A percentile compares a stretch with the other conserved stretches of the same genome.
These are phyloP conservation scores for Xylaria digitata DNA, from an alignment of 2,329 filamentous ascomycete genomes.

Conservation along the genomic window DNA sequence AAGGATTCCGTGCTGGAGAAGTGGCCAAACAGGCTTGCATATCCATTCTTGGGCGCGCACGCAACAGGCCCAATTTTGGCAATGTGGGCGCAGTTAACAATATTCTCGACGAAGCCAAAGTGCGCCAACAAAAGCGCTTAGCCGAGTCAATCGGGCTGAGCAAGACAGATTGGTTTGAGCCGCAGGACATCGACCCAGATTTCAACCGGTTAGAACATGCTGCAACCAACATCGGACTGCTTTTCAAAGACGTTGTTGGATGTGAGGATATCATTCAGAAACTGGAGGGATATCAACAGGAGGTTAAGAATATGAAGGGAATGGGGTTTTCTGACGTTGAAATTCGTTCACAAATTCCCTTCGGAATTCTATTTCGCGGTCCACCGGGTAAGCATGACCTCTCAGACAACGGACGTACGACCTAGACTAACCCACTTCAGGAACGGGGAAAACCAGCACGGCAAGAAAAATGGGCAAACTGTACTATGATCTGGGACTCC, in stretches of 20 bases:
- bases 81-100: conserved; percentile 81
- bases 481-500: conserved; percentile 79
- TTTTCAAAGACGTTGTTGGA: conserved; percentile 40
- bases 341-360: conserved; percentile 59
- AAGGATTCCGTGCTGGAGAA: conserved; percentile 64
- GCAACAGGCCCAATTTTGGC: conserved; percentile 74
- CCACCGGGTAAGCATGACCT: conserved; percentile 60
- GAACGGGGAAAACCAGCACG: conserved; percentile 72
- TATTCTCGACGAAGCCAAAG: conserved; percentile 69
- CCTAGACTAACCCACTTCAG: conserved; percentile 28
- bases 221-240: conserved; percentile 53
- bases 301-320: conserved; percentile 57
- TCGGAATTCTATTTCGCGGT: conserved; percentile 69
- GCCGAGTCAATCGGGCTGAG: conserved; percentile 30
- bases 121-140: conserved; percentile 58
- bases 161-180: conserved; percentile 43
- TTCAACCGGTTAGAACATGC: conserved; percentile 59
- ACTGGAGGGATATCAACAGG: conserved; percentile 56
- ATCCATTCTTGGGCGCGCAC: conserved; percentile 69
- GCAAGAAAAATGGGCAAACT: conserved; percentile 80
- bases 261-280: conserved; percentile 57
- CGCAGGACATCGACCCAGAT: conserved; percentile 64
- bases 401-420: not conserved
- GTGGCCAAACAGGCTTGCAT: conserved; percentile 65
- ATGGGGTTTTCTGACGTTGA: conserved; percentile 57